Base-by-base conservation (phyloP, 352 stramenopile species). In the Globisporangium spiculum region DNA sequence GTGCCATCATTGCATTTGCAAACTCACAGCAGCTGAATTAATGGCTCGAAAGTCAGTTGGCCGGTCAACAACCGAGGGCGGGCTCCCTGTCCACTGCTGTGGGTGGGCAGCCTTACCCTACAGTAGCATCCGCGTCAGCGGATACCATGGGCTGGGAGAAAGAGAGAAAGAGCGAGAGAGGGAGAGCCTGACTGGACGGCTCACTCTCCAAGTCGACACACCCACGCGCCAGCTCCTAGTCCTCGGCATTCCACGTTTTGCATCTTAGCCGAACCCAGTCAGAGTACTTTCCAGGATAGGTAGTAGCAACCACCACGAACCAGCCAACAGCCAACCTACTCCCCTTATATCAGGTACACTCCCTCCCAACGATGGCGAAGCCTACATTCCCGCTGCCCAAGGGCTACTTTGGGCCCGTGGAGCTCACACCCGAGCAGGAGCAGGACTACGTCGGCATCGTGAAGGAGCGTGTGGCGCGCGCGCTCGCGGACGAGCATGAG, bases 401-500 rank as follows among this genome's bases (percentile, higher is more conserved):
- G 12, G 65, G 54, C 16, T 75, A 77, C 72, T 81, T 86, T 56
- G 67, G 67, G 1, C n/a, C 65, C 14, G 57, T 76, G 8, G 52
- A 72, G 34, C 48, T 84, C 48, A 72, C 73, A 16, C 26, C 30
- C 0, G 71, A 70, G 22, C 74, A 84, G 57, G 61, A 77, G 22
- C 41, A 81, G 22, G 65, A 81, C 30, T 81, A 72, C 54, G 54
- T 54, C 16, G 62, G 67, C 7, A 59, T 78, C 8, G 78, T 78
- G 10, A 66, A 38, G 22, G 55, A 57, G 22, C 74, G 71, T 38
- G 65, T 85, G 3, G 36, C 68, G 65, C 44, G 60, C 1, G 63
- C 79, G 50, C 63, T 83, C 26, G 69, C 68, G 10, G 74, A 79
- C n/a, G 78, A 85, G 41, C 41, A 77, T 10, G 69, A 68, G 36